Conservation (phyloP, 805 yeast species). For the Candida verbasci region DNA sequence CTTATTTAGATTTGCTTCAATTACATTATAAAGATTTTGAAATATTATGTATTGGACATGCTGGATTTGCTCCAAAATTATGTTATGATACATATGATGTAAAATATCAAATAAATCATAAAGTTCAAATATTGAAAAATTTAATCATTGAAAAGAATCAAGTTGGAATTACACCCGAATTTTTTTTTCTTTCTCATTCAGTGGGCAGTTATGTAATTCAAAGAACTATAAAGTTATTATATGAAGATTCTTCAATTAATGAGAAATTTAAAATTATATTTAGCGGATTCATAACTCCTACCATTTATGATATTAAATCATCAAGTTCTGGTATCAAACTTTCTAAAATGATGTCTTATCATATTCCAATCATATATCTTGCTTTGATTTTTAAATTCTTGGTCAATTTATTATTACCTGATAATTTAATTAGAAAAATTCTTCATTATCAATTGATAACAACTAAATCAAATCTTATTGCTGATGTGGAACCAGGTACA, state of each 20-base stretch:
- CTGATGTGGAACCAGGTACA: conserved; percentile 1
- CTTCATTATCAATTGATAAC: conserved; percentile 1
- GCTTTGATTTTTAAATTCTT: conserved; percentile 20
- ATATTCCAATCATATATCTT: conserved; percentile 23
- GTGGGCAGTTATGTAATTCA: conserved; percentile 66
- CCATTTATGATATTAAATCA: conserved; percentile 57
- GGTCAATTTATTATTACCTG: conserved; percentile 8
- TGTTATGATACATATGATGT: conserved; percentile 32
- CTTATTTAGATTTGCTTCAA: conserved; percentile 45
- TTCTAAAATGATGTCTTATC: conserved; percentile 16
- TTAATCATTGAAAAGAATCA: conserved; percentile 14
- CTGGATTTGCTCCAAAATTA: conserved; percentile 45
- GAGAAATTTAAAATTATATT: conserved; percentile 27
- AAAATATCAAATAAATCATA: conserved; percentile 57
- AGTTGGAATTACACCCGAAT: conserved; percentile 19
- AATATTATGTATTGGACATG: conserved; percentile 59
- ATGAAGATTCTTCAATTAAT: conserved; percentile 18
- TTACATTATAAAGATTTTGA: conserved; percentile 42
- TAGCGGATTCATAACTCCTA: conserved; percentile 66
- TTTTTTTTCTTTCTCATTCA: conserved; percentile 63
- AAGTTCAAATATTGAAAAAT: conserved; percentile 44
- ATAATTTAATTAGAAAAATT: background rate
- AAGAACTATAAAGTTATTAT: conserved; percentile 36
- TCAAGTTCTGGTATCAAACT: conserved; percentile 32
- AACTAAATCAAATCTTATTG: background rate